Evolutionary conservation across 2,329 filamentous ascomycete species (phyloP), one percentile per base, ranked within the genome.

Genomic region (Myriosclerotinia duriaeana): DNA sequence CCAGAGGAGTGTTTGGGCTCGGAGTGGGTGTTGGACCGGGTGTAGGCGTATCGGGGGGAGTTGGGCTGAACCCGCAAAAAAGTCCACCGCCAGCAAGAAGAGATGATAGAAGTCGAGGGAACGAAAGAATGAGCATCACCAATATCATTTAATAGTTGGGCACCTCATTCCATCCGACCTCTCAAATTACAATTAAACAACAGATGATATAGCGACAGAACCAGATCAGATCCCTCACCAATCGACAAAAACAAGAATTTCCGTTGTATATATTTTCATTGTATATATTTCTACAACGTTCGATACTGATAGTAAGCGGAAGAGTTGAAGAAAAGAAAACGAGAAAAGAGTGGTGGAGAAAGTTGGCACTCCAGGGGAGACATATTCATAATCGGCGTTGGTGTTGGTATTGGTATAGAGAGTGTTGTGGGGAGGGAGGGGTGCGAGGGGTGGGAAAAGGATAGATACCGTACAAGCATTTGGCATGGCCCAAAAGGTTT

Each of bases 101-200:
- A 40, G 58, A 61, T 11, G 58, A 66, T 26, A 68, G 67, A 53
- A 70, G 65, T n/a, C 48, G 53, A 8, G 71, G 70, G 0, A 74
- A 69, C 52, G 73, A 74, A 67, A 67, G 72, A 54, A 74, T 74
- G 73, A 73, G 72, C 48, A 74, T 74, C 46, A 74, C 71, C 40
- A 74, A 73, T 65, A 74, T 74, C 52, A 74, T 74, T 40, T 74
- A 14, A 40, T 34, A 6, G 4, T 34, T 34, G 30, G 1, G 30
- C 30, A 34, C 30, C 30, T 34, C 30, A 34, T 34, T 40, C 40
- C 12, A 42, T 26, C 42, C 7, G 15, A 8, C 44, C 17, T 20
- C 44, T 46, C n/a, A n/a, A 22, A 26, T 11, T 8, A 17, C 14
- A 34, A 34, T 34, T 34, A 34, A 34, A 34, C 30, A 34, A 34